These are phyloP conservation scores for Cokeromyces recurvatus DNA, from an alignment of 371 early-diverging fungal species.

Conservation along the genomic window DNA sequence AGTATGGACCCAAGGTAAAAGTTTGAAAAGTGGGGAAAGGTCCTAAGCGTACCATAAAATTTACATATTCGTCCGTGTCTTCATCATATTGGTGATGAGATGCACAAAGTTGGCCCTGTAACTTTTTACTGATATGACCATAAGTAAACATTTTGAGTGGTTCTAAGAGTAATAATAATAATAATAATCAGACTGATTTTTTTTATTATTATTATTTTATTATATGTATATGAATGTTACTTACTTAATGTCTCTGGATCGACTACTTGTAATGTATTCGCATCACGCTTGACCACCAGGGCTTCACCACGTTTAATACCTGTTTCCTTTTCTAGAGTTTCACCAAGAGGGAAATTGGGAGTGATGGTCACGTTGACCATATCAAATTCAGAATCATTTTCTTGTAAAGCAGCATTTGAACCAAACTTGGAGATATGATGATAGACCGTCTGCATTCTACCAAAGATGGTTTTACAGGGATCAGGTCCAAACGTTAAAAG, in stretches of 20 bases:
- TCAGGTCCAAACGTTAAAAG: slow-evolving; percentile 51
- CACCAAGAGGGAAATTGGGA: slow-evolving; percentile 55
- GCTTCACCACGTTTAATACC: slow-evolving; percentile 36
- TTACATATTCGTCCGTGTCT: slow-evolving; percentile 43
- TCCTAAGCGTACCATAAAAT: slow-evolving; percentile 46
- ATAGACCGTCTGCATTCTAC: slow-evolving; percentile 39
- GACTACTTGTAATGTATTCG: slow-evolving; percentile 57
- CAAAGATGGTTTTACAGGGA: slow-evolving; percentile 59
- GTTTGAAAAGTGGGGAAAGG: slow-evolving; percentile 40
- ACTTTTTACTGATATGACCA: slow-evolving; percentile 37
- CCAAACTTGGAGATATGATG: slow-evolving; percentile 35
- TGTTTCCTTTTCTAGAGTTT: slow-evolving; percentile 25
- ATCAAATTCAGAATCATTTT: slow-evolving; percentile 44
- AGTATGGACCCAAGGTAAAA: slow-evolving; percentile 26
- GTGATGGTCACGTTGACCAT: slow-evolving; percentile 62
- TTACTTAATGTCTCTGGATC: slow-evolving; percentile 42
- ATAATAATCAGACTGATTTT: neutral
- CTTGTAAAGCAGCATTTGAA: slow-evolving; percentile 22
- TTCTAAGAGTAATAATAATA: slow-evolving; percentile 16
- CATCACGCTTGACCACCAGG: slow-evolving; percentile 49
- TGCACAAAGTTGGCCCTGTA: slow-evolving; percentile 46
- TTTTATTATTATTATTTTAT: neutral
- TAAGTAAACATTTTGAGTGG: slow-evolving; percentile 51
- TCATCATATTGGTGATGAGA: slow-evolving; percentile 51
- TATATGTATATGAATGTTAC: slow-evolving; percentile 2